Conservation (phyloP, 306 rosid species). For the Prunus davidiana region DNA sequence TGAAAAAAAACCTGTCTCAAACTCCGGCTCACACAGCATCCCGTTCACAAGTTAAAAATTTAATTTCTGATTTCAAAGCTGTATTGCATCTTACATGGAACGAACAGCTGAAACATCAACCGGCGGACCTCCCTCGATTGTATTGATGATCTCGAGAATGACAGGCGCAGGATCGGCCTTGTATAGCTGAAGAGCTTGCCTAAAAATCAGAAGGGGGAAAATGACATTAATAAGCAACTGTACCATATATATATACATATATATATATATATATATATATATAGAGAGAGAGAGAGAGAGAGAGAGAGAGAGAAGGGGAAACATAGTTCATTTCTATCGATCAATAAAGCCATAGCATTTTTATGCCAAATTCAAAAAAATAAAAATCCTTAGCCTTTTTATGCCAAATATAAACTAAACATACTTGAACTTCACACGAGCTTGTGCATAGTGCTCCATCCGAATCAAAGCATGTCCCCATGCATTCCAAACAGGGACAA, state of each 20-base stretch:
- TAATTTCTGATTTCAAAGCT: slow-evolving; percentile 13
- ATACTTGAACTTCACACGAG: slow-evolving; percentile 96
- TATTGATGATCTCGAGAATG: slow-evolving; percentile 80
- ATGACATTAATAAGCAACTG: slow-evolving; percentile 7
- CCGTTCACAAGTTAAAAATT: neutral
- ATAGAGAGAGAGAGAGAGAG: neutral
- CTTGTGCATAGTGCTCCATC: slow-evolving; percentile 94
- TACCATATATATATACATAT: neutral
- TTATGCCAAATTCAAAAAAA: no score
- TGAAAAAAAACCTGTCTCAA: neutral
- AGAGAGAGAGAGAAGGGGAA: neutral
- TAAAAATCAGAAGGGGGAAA: slow-evolving; percentile 40
- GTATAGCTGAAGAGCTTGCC: slow-evolving; percentile 96
- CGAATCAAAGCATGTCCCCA: slow-evolving; percentile 98
- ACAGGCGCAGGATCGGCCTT: slow-evolving; percentile 81
- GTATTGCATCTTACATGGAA: slow-evolving; percentile 77
- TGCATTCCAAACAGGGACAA: slow-evolving; percentile 96
- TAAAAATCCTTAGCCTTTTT: neutral
- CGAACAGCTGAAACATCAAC: slow-evolving; percentile 96
- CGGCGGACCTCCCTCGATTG: slow-evolving; percentile 97
- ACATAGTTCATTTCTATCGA: neutral
- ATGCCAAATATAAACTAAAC: slow-evolving; percentile 30
- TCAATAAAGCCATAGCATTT: no score
- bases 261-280: no score
- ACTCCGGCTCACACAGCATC: slow-evolving; percentile 18